Evolutionary conservation across 352 stramenopile genomes (phyloP).

Genomic region (Chrysophaeum taylorii): DNA sequence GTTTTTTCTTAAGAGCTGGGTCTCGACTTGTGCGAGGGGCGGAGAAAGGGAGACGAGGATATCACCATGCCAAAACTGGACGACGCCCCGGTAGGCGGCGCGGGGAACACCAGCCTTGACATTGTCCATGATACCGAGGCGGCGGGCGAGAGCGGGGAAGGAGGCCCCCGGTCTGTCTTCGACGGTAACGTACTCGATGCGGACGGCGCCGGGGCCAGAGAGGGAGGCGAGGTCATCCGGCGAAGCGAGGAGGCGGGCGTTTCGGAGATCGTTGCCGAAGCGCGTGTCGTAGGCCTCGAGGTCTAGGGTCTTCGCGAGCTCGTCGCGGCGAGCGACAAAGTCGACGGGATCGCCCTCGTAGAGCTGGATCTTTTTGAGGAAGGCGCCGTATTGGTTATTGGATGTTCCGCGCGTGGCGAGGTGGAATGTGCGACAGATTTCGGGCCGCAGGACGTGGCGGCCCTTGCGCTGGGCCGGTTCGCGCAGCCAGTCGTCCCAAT

Average conservation of each 20-base stretch:
- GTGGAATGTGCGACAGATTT: slow-evolving; percentile 54
- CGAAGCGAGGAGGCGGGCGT: neutral
- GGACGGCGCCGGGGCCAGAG: neutral
- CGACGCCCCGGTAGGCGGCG: slow-evolving; percentile 64
- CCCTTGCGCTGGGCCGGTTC: slow-evolving; percentile 46
- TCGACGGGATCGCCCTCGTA: too few relatives aligned
- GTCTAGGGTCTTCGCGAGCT: slow-evolving; percentile 37
- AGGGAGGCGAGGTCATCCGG: neutral
- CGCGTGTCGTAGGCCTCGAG: slow-evolving; percentile 35
- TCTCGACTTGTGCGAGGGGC: neutral
- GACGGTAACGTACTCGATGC: slow-evolving; percentile 13
- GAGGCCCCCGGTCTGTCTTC: neutral
- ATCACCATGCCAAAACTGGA: slow-evolving; percentile 36
- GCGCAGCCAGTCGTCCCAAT: slow-evolving; percentile 76
- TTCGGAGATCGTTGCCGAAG: slow-evolving; percentile 4
- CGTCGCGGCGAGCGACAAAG: slow-evolving; percentile 37
- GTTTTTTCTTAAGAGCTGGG: slow-evolving; percentile 7
- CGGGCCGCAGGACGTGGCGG: slow-evolving; percentile 59
- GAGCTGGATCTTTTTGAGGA: slow-evolving; percentile 47
- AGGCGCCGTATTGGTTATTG: slow-evolving; percentile 39
- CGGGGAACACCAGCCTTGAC: slow-evolving; percentile 61
- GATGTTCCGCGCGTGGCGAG: slow-evolving; percentile 57
- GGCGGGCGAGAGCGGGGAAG: slow-evolving; percentile 43
- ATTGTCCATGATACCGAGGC: slow-evolving; percentile 57
- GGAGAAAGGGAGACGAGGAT: slow-evolving; percentile 21